Base-by-base conservation (phyloP, 805 yeast genomes). In the Torulaspora delbrueckii region DNA sequence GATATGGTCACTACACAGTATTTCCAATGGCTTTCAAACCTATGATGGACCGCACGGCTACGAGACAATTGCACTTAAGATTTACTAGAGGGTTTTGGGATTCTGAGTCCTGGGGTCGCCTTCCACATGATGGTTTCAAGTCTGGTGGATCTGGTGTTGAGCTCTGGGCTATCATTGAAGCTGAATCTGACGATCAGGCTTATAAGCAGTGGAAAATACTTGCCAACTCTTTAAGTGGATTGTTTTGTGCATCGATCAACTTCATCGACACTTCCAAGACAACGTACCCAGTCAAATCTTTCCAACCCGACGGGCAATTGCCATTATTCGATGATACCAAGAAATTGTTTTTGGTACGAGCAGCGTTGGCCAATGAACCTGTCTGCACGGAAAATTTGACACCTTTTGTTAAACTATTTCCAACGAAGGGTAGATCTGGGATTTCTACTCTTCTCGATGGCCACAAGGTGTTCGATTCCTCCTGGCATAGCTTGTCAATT, bases 71-170 rank as follows among this genome's bases (percentile, higher is more conserved):
- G 37, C 96, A 87, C 62, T 68, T 93, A 48, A 70, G 97, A 44
- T 93, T 93, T 60, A 78, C 95, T 1, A 95, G 87, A 64, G 99
- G 99, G 0, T 85, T 89, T 81, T 93, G 96, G 91, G 96, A 93
- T 59, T 70, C 90, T 1, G 86, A 84, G 48, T 70, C 74, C 6
- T 93, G 96, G 95, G 98, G 98, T 0, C 68, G 72, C 37, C 71
- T 87, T 33, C 96, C 97, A 0, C 67, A 69, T 37, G 68, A 79
- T 52, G 99, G 99, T 1, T 59, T 65, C 9, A 68, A 68, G 45
- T 75, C 89, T 42, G 99, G 99, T 25, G 98, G 98, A 2, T 84
- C 91, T 2, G 99, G 99, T 38, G 96, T 91, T 12, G 99, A 93
- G 65, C 58, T 93, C 8, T 89, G 95, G 89, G 90, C 97, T 0